Conservation (phyloP, 768 basidiomycete genomes). For the Mycena galericulata region DNA sequence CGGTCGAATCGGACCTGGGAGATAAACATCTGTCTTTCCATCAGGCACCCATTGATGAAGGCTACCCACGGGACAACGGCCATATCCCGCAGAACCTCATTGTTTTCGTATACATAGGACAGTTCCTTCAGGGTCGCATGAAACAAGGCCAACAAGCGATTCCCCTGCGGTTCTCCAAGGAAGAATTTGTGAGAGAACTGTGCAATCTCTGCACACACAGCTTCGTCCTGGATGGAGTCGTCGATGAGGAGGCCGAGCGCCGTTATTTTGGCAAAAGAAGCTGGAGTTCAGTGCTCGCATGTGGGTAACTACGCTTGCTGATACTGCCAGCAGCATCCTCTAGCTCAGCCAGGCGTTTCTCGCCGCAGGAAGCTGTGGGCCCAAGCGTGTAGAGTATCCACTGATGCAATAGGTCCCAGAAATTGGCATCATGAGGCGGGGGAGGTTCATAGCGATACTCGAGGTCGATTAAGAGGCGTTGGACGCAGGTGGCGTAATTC, state of each 20-base stretch:
- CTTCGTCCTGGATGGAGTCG: constrained; percentile 23
- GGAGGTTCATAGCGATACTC: constrained; percentile 5
- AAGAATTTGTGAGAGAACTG: constrained; percentile 9
- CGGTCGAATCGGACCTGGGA: not conserved
- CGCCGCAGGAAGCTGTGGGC: constrained; percentile 7
- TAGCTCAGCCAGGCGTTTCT: constrained; percentile 1
- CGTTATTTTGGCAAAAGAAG: constrained; percentile 24
- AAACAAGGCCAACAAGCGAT: constrained; percentile 14
- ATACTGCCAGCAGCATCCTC: constrained; percentile 17
- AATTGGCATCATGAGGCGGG: constrained; percentile 3
- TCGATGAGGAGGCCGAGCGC: constrained; percentile 19
- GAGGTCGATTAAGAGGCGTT: constrained; percentile 4
- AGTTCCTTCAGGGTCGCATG: constrained; percentile 3
- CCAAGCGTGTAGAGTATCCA: constrained; percentile 12
- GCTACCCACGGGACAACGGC: constrained; percentile 12
- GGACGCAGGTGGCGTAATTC: not conserved
- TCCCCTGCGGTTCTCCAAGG: constrained; percentile 5
- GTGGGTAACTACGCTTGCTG: constrained; percentile 15
- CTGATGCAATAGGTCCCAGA: constrained; percentile 6
- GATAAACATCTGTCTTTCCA: constrained; percentile 6
- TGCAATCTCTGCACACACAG: not conserved
- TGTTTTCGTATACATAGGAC: constrained; percentile 1
- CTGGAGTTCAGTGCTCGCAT: not conserved
- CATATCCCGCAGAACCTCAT: constrained; percentile 11
- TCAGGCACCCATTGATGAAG: constrained; percentile 21